Evolutionary conservation across 2,329 filamentous ascomycete species (phyloP).

Genomic region (Emergomyces orientalis): DNA sequence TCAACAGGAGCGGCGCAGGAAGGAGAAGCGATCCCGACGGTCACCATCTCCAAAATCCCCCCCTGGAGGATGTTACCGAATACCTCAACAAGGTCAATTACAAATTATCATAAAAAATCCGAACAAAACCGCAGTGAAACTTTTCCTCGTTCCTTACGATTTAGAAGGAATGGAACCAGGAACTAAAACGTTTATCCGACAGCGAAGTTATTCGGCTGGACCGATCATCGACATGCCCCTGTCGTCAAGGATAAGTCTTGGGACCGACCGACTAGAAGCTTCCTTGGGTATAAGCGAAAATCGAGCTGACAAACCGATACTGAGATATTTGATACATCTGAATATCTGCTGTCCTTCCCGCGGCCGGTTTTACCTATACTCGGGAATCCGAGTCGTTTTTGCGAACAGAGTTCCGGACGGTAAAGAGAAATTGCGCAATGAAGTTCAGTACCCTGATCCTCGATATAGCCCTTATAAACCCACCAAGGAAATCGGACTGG

Average conservation of each 20-base stretch:
- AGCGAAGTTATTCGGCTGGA: conserved; percentile 83
- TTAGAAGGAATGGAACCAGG: conserved; percentile 84
- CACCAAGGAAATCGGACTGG: conserved; percentile 34
- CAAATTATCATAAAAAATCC: conserved; percentile 98
- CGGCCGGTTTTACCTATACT: conserved; percentile 82
- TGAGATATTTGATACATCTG: conserved; percentile 84
- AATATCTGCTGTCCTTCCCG: conserved; percentile 83
- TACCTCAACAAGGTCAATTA: conserved; percentile 85
- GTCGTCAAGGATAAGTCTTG: conserved; percentile 32
- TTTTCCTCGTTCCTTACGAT: conserved; percentile 91
- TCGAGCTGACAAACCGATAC: conserved; percentile 50
- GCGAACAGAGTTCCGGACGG: conserved; percentile 93
- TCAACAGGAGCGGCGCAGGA: conserved; percentile 35
- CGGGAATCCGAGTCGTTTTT: conserved; percentile 87
- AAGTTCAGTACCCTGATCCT: conserved; percentile 81
- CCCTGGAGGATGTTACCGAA: conserved; percentile 82
- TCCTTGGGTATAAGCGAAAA: conserved; percentile 38
- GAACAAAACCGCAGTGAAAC: conserved; percentile 94
- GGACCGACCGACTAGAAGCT: conserved; percentile 47
- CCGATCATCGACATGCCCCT: conserved; percentile 67
- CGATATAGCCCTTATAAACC: conserved; percentile 78
- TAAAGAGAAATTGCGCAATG: conserved; percentile 83
- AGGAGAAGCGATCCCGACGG: conserved; percentile 52
- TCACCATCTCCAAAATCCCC: conserved; percentile 56
- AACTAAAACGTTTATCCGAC: conserved; percentile 91